Base-by-base conservation (phyloP, 2,329 filamentous ascomycete genomes). In the Bipolaris gigantea region DNA sequence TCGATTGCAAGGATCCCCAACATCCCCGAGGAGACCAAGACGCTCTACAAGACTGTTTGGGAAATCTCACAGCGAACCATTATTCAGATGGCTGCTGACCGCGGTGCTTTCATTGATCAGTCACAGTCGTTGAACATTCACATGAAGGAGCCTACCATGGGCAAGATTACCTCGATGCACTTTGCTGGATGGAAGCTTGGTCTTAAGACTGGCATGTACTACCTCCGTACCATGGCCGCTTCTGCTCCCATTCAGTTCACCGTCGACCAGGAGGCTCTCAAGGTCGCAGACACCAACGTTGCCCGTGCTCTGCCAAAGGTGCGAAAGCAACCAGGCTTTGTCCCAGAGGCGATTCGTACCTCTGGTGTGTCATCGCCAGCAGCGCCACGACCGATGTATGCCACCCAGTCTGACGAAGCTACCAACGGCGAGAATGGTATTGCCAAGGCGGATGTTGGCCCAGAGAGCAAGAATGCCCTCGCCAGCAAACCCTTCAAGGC, bases 151-250 rank as follows among this genome's bases (percentile, higher is more conserved):
- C 94, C 94, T 38, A 96, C 92, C 47, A 97, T 99, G 93, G 94
- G 94, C 79, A 99, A 99, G 85, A 96, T 99, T 76, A 99, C 94
- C 56, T 94, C 89, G 76, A 99, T 99, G 94, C 94, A 99, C 81
- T 99, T 99, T 73, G 85, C 94, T 44, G 94, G 94, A 68, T 99
- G 94, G 94, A 99, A 97, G 84, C 87, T 97, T 63, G 94, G 94
- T 71, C 85, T 99, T 66, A 99, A 99, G 89, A 99, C 94, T 33
- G 94, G 94, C 81, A 97, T 99, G 94, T 99, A 99, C 87, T 99
- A 99, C 79, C 87, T 99, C 67, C 91, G 94, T 70, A 99, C 94
- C 43, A 94, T 96, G 86, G 94, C 94, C 60, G 94, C 94, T 33
- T 92, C 92, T 16, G 92, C 92, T 42, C 94, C 94, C 49, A 99